A percentile compares a stretch with the other conserved stretches of the same genome.
Conservation (phyloP, 768 basidiomycete species). For the Hypholoma sublateritium region DNA sequence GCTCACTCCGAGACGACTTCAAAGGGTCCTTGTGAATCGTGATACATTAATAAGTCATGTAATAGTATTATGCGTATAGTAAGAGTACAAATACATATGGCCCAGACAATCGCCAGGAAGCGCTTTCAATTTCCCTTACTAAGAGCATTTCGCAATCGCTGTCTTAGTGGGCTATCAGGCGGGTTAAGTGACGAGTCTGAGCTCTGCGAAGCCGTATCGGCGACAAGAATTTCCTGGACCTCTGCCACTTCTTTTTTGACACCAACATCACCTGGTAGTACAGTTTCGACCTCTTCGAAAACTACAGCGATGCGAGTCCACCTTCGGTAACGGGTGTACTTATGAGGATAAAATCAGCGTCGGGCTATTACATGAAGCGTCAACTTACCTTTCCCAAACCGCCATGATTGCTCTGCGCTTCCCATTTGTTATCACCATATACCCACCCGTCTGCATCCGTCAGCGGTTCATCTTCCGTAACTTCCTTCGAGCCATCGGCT, state of each 20-base stretch:
- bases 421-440: slow-evolving; percentile 97
- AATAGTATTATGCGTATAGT: background rate
- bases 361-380: background rate
- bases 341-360: slow-evolving; percentile 7
- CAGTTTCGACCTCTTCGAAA: slow-evolving; percentile 65
- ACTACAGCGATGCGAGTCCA: slow-evolving; percentile 87
- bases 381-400: slow-evolving; percentile 76
- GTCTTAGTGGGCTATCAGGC: slow-evolving; percentile 27
- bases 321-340: slow-evolving; percentile 84
- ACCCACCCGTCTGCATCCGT: slow-evolving; percentile 93
- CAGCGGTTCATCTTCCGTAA: slow-evolving; percentile 47
- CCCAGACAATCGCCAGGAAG: background rate
- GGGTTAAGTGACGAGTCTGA: slow-evolving; percentile 16
- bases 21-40: too few species aligned
- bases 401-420: slow-evolving; percentile 68
- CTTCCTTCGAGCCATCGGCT: slow-evolving; percentile 29
- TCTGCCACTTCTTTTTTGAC: slow-evolving; percentile 19
- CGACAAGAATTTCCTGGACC: background rate
- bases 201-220: slow-evolving; percentile 1
- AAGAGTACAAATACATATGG: background rate
- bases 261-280: slow-evolving; percentile 37
- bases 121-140: slow-evolving; percentile 16
- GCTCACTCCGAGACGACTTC: too few species aligned
- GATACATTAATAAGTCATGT: background rate
- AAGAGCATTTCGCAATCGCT: slow-evolving; percentile 27